These are phyloP conservation scores for Oleoguttula mirabilis DNA, from an alignment of 495 filamentous ascomycete species.

Conservation along the genomic window DNA sequence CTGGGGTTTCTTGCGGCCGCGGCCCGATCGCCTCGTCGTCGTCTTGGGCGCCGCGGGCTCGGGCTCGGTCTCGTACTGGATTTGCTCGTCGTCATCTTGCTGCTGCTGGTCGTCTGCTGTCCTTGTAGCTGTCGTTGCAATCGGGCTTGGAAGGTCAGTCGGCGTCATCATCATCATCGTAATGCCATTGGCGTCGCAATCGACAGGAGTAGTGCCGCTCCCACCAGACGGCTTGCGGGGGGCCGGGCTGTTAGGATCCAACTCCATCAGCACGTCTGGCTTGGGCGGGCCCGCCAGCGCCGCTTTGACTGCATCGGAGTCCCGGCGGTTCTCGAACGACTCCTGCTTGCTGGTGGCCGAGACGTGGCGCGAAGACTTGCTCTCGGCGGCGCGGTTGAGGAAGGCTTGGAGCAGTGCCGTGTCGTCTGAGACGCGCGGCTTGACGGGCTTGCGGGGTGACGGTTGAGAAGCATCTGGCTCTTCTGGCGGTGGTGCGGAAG, in stretches of 20 bases:
- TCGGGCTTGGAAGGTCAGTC: too few relatives aligned
- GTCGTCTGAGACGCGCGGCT: constrained; percentile 36
- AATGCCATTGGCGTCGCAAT: background rate
- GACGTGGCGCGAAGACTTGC: constrained; percentile 35
- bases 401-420: constrained; percentile 50
- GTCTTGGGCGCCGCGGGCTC: background rate
- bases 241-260: constrained; percentile 45
- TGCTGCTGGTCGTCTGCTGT: background rate
- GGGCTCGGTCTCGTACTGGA: background rate
- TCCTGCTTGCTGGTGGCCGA: constrained; percentile 22
- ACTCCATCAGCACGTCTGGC: constrained; percentile 32
- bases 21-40: constrained; percentile 1
- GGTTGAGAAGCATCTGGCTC: constrained; percentile 3
- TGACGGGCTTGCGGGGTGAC: constrained; percentile 5
- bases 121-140: too few relatives aligned
- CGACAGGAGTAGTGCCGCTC: background rate
- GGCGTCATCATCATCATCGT: background rate
- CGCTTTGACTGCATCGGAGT: constrained; percentile 28
- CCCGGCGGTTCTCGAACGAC: constrained; percentile 29
- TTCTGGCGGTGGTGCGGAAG: constrained; percentile 18
- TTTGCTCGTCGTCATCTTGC: background rate
- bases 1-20: constrained; percentile 7
- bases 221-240: constrained; percentile 30
- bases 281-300: constrained; percentile 25
- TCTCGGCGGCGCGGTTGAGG: constrained; percentile 47